Conservation (phyloP, 2,329 filamentous ascomycete species). For the Bipolaris zeicola region DNA sequence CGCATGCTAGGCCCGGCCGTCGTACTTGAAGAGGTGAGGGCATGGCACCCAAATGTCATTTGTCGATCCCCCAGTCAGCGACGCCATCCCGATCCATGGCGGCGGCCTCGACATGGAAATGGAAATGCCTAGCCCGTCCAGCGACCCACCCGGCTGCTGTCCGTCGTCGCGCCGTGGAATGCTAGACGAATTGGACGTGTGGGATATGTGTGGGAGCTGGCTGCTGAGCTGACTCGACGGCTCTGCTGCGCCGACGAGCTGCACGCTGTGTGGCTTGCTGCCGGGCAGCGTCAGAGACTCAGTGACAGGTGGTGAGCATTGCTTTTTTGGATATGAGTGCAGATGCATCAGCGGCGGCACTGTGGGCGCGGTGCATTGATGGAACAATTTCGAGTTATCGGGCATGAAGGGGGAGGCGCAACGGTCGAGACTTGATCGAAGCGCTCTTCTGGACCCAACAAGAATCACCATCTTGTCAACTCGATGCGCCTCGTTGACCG, state of each 20-base stretch:
- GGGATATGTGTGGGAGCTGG: conserved; percentile 21
- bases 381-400: conserved; percentile 18
- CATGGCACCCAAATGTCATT: not conserved
- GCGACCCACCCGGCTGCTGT: conserved; percentile 18
- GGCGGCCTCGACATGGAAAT: conserved; percentile 4
- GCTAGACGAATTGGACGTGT: conserved; percentile 15
- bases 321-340: conserved; percentile 11
- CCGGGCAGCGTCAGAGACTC: conserved; percentile 7
- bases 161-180: conserved; percentile 16
- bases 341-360: not conserved
- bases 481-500: conserved; percentile 14
- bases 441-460: conserved; percentile 40
- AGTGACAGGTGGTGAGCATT: not conserved
- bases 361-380: conserved; percentile 21
- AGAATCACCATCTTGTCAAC: conserved; percentile 28
- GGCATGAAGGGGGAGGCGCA: conserved; percentile 22
- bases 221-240: conserved; percentile 16
- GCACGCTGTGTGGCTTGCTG: conserved; percentile 6
- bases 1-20: not conserved
- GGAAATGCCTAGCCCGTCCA: conserved; percentile 9
- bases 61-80: conserved; percentile 18
- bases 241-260: not conserved
- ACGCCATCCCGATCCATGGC: not conserved
- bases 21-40: not conserved
- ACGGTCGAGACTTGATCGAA: conserved; percentile 31